Evolutionary conservation across 306 rosid species (phyloP), one percentile per base, ranked within the genome.

Genomic region (Glycine soja): DNA sequence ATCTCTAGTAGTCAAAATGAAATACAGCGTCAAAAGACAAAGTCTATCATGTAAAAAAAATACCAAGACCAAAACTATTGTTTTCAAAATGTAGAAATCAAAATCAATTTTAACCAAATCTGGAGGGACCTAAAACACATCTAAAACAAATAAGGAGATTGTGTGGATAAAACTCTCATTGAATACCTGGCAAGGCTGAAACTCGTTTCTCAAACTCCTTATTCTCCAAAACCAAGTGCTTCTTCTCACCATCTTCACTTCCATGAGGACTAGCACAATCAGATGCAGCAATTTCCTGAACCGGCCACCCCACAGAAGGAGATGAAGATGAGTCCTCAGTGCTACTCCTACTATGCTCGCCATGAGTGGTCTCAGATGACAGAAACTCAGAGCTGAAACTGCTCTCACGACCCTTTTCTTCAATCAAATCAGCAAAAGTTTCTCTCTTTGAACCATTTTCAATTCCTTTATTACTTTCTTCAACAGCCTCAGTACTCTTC

Each of bases 271-370:
- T 87, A 1, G 34, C 52, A 70, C 87, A 89, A 67, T 84, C 86
- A 13, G 83, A 62, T 16, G 74, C 84, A 79, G 85, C 79, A 30
- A 78, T 52, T 81, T 89, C 82, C 86, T 78, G 85, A 76, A 85
- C 73, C 32, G 92, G 85, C 94, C 94, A 91, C 30, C 95, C 87
- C 84, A 89, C 47, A 46, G 94, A 88, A 74, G 92, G 85, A 11
- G 90, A 67, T n/a, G 95, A 87, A 76, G 94, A 93, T 2, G 94
- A 86, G 7, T 87, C 93, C 47, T 88, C 98, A 51, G 97, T 88
- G 85, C 94, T 88, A 77, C 96, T 85, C 43, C 76, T 93, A 85
- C 97, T 93, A 48, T 83, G 97, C 54, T 90, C 97, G 79, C 90
- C 97, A 66, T 85, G 88, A 38, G 87, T 84, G 61, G 94, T 89